Percentiles rank a stretch among this genome's conserved stretches.
Evolutionary conservation across 2,329 filamentous ascomycete genomes (phyloP).

Genomic region (Zasmidium citrigriseum): DNA sequence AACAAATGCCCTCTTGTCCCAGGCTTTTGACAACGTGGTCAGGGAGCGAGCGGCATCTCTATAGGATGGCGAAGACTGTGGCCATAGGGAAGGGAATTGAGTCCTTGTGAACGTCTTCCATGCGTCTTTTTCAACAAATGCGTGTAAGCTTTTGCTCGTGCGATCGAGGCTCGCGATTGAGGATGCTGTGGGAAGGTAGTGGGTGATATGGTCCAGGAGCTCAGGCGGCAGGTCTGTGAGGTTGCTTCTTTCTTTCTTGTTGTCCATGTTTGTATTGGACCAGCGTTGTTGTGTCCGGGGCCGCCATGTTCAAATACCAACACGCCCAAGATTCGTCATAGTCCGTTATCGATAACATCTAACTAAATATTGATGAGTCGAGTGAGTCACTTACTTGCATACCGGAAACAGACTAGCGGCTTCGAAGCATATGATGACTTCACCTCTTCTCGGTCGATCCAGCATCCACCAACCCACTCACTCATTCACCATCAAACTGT

Average conservation of each 20-base stretch:
- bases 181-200: slow-evolving; percentile 47
- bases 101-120: slow-evolving; percentile 52
- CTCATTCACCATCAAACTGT: no score
- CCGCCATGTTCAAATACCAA: no score
- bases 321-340: no score
- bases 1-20: slow-evolving; percentile 58
- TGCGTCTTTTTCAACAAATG: slow-evolving; percentile 46
- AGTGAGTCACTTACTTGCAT: no score
- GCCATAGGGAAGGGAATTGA: slow-evolving; percentile 46
- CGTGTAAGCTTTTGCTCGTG: slow-evolving; percentile 48
- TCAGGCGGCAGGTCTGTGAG: slow-evolving; percentile 41
- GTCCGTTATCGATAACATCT: no score
- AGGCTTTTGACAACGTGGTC: slow-evolving; percentile 58
- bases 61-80: slow-evolving; percentile 44
- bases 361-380: no score
- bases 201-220: slow-evolving; percentile 39
- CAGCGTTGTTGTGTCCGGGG: neutral
- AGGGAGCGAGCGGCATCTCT: slow-evolving; percentile 55
- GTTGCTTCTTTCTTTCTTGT: neutral
- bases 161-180: slow-evolving; percentile 47
- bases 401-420: no score
- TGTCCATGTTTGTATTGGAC: neutral
- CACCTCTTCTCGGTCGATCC: no score
- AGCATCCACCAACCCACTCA: no score
- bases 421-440: no score